These are phyloP conservation scores for Amylocarpus encephaloides DNA, from an alignment of 2,329 filamentous ascomycete genomes.

Conservation along the genomic window DNA sequence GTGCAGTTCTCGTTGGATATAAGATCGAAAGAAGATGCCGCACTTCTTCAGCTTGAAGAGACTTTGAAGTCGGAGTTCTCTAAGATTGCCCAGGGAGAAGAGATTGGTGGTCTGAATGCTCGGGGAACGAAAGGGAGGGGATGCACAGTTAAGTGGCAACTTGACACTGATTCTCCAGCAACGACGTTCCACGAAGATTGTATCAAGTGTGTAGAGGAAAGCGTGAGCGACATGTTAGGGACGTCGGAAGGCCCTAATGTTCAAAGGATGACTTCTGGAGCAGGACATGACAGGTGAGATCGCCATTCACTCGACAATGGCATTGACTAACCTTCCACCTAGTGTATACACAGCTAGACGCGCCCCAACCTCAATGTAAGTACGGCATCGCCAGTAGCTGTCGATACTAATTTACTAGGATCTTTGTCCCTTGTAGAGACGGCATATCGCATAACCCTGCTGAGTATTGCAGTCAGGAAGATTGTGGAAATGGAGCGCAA, in stretches of 20 bases:
- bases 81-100: conserved; percentile 50
- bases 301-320: conserved; percentile 30
- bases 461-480: conserved; percentile 54
- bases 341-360: conserved; percentile 54
- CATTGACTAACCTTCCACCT: conserved; percentile 21
- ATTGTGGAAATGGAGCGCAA: conserved; percentile 50
- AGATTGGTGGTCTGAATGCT: conserved; percentile 41
- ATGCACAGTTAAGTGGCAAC: conserved; percentile 50
- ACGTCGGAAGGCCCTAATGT: conserved; percentile 40
- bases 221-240: conserved; percentile 51
- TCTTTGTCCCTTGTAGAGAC: conserved; percentile 58
- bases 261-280: conserved; percentile 52
- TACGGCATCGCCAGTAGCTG: not conserved
- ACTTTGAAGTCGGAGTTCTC: conserved; percentile 52
- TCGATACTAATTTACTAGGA: conserved; percentile 26
- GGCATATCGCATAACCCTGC: conserved; percentile 59
- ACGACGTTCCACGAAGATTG: conserved; percentile 62
- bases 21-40: conserved; percentile 49
- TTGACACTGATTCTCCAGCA: conserved; percentile 56
- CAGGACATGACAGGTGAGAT: conserved; percentile 50
- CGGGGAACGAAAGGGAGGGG: conserved; percentile 41
- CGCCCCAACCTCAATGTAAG: conserved; percentile 54
- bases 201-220: conserved; percentile 55
- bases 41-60: conserved; percentile 51
- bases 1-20: conserved; percentile 66